Evolutionary conservation across 2,329 filamentous ascomycete genomes (phyloP).

Genomic region (Fusarium brachygibbosum): DNA sequence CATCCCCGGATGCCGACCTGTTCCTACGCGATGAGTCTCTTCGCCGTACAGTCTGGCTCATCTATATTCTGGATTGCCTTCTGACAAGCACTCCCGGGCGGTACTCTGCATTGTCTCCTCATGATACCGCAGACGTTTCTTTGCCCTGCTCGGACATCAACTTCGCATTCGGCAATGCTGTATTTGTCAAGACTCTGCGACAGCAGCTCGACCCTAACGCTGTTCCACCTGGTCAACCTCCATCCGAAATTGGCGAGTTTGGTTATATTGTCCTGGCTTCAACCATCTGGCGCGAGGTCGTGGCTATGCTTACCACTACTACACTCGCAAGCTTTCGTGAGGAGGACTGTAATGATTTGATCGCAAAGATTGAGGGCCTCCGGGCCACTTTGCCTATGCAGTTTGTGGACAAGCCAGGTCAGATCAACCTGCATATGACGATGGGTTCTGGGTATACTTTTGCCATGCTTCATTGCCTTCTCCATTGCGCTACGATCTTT

Average conservation of each 20-base stretch:
- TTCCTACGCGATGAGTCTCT: constrained; percentile 73
- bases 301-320: constrained; percentile 71
- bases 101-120: constrained; percentile 67
- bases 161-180: constrained; percentile 72
- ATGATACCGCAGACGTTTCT: constrained; percentile 68
- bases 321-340: constrained; percentile 67
- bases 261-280: constrained; percentile 72
- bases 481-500: constrained; percentile 72
- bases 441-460: constrained; percentile 74
- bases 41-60: constrained; percentile 72
- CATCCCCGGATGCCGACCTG: constrained; percentile 65
- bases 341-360: constrained; percentile 64
- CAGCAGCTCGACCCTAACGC: constrained; percentile 56
- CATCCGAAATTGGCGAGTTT: constrained; percentile 70
- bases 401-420: constrained; percentile 71
- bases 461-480: constrained; percentile 72
- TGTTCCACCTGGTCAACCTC: constrained; percentile 55
- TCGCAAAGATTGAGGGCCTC: constrained; percentile 68
- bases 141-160: constrained; percentile 73
- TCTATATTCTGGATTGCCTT: constrained; percentile 74
- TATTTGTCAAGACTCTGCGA: constrained; percentile 69
- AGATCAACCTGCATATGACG: constrained; percentile 73
- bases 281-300: constrained; percentile 72
- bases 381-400: constrained; percentile 69
- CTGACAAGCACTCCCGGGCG: constrained; percentile 72